phyloP scores from a whole-genome alignment of 371 early-diverging fungal genomes.

The Batkoa obscura region DNA sequence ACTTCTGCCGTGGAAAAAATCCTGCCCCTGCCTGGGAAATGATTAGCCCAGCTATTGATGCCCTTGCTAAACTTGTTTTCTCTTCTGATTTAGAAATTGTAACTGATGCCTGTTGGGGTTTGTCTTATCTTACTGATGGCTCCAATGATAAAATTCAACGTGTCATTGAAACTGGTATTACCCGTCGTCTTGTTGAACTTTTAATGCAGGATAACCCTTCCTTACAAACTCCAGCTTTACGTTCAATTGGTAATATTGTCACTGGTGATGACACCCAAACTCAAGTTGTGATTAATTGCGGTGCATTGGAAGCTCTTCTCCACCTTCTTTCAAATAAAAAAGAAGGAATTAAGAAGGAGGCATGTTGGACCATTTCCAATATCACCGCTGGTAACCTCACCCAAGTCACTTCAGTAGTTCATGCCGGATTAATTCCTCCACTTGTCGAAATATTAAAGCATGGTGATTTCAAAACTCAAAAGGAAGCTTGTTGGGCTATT shows the following conservation, averaged over 20 bases:
- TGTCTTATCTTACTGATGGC: constrained; percentile 96
- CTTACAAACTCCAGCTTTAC: constrained; percentile 95
- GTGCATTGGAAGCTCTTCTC: constrained; percentile 68
- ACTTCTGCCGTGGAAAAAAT: constrained; percentile 97
- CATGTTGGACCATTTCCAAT: constrained; percentile 99
- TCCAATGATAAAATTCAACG: constrained; percentile 87
- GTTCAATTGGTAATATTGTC: constrained; percentile 98
- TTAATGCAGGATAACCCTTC: constrained; percentile 63
- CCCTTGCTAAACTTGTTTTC: constrained; percentile 76
- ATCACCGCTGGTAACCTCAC: constrained; percentile 96
- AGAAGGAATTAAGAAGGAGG: constrained; percentile 96
- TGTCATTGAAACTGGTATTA: constrained; percentile 90
- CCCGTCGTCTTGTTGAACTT: constrained; percentile 81
- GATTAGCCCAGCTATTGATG: constrained; percentile 73
- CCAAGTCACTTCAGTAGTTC: constrained; percentile 92
- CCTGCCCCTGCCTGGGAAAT: constrained; percentile 83
- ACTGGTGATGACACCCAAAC: constrained; percentile 98
- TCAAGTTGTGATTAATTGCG: constrained; percentile 84
- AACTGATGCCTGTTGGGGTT: constrained; percentile 98
- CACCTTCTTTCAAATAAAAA: constrained; percentile 65
- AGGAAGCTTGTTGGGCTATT: constrained; percentile 99
- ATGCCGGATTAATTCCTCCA: constrained; percentile 83
- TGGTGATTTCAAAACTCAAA: constrained; percentile 94
- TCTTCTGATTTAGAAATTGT: constrained; percentile 89
- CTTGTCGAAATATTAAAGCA: constrained; percentile 70